Evolutionary conservation across 225 moss, liverwort and hornwort species (phyloP).

Genomic region (Anthoceros angustus): DNA sequence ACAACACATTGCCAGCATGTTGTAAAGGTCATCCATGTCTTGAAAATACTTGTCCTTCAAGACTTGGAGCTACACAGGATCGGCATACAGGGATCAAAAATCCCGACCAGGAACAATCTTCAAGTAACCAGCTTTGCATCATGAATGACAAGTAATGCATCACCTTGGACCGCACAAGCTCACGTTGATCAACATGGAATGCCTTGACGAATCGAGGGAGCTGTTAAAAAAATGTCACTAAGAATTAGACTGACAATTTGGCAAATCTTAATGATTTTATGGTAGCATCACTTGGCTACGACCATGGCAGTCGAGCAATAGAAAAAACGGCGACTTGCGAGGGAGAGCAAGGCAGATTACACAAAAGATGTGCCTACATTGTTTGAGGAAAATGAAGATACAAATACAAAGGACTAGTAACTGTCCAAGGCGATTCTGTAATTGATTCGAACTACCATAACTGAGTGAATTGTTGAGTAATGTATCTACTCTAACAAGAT

Average conservation of each 20-base stretch:
- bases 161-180: not conserved
- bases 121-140: not conserved
- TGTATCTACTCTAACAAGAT: no score
- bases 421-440: no score
- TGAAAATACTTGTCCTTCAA: slow-evolving; percentile 47
- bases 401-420: no score
- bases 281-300: no score
- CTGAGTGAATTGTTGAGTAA: no score
- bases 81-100: not conserved
- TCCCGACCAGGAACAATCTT: not conserved
- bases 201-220: not conserved
- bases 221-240: not conserved
- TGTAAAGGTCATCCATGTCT: slow-evolving; percentile 43
- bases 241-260: not conserved
- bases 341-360: no score
- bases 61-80: slow-evolving; percentile 40
- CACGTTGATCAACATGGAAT: not conserved
- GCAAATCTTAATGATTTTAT: no score
- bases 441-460: no score
- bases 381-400: no score
- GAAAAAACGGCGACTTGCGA: no score
- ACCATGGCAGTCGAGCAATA: no score
- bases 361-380: no score
- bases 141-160: not conserved
- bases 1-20: slow-evolving; percentile 21